Evolutionary conservation across 2,329 filamentous ascomycete genomes (phyloP), one percentile per base, ranked within the genome.

Genomic region (Aspergillus terreus): DNA sequence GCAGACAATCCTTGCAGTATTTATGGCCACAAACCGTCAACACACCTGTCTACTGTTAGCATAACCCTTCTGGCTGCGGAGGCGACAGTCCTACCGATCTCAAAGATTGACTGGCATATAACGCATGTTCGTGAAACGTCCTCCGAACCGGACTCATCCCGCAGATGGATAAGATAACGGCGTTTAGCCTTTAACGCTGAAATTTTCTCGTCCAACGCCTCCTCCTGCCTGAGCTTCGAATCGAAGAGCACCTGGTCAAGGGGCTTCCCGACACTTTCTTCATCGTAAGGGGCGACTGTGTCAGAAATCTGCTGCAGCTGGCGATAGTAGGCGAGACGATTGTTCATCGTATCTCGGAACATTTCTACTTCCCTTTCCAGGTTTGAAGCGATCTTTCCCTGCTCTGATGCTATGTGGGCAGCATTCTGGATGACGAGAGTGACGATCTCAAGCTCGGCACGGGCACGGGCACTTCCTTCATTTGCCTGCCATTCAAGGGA

Each of bases 261-360:
- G 2, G 75, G 76, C 11, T 82, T 75, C 19, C 85, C 79, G 19
- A 81, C 72, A 46, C 78, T 76, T 25, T 70, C 67, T 10, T 86
- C 85, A 51, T 90, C 85, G 50, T 88, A 88, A 1, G 87, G 85
- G 4, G 82, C 81, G 0, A 97, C 90, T 15, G 84, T 89, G 65
- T 97, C 92, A 0, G 92, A 96, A n/a, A 97, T 84, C 23, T 83
- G 82, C 65, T 97, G 94, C 10, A 97, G 78, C 63, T 96, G 91
- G 4, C 87, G 84, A 66, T 97, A 97, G 66, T 91, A 97, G 51
- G 94, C 90, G 0, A 96, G 73, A 12, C 94, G 85, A 35, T 84
- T 79, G 63, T 97, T 97, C 83, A 95, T 92, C 0, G 87, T 83
- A 14, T 79, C 77, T 25, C 84, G 86, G 66, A 95, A 94, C 25